phyloP scores from a whole-genome alignment of 2,329 filamentous ascomycete genomes.

The Fusarium tjaetaba region DNA sequence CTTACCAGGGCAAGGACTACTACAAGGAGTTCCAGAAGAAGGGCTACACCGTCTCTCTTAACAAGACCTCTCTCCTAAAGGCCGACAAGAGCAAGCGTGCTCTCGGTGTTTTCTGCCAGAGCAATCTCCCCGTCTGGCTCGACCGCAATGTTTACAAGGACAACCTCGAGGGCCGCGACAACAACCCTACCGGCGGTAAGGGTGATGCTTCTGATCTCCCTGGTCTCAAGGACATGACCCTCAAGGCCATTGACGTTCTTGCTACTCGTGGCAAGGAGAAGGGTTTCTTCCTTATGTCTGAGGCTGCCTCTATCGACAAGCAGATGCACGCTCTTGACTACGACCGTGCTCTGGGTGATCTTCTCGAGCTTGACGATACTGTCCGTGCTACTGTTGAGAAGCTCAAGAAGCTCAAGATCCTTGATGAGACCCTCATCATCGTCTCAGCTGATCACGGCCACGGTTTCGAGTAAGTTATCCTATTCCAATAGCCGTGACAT shows the following conservation, averaged over 20 bases:
- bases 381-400: conserved; percentile 78
- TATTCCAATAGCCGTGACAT: neutral
- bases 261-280: conserved; percentile 71
- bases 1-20: conserved; percentile 78
- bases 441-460: conserved; percentile 91
- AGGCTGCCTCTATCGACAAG: conserved; percentile 88
- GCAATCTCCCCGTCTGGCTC: conserved; percentile 84
- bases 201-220: conserved; percentile 77
- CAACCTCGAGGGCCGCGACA: conserved; percentile 72
- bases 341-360: conserved; percentile 83
- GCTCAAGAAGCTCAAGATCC: conserved; percentile 70
- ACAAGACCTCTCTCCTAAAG: conserved; percentile 75
- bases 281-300: conserved; percentile 89
- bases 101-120: conserved; percentile 80
- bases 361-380: conserved; percentile 87
- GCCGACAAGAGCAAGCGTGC: conserved; percentile 69
- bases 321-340: conserved; percentile 90
- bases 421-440: conserved; percentile 81
- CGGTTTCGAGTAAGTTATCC: conserved; percentile 70
- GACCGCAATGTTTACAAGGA: conserved; percentile 83
- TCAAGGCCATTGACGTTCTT: conserved; percentile 87
- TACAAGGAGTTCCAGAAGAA: conserved; percentile 79
- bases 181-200: conserved; percentile 74
- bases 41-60: conserved; percentile 76
- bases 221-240: conserved; percentile 88